Evolutionary conservation across 1,284 basidiomycete species (phyloP).

Genomic region (Mycena sp.): DNA sequence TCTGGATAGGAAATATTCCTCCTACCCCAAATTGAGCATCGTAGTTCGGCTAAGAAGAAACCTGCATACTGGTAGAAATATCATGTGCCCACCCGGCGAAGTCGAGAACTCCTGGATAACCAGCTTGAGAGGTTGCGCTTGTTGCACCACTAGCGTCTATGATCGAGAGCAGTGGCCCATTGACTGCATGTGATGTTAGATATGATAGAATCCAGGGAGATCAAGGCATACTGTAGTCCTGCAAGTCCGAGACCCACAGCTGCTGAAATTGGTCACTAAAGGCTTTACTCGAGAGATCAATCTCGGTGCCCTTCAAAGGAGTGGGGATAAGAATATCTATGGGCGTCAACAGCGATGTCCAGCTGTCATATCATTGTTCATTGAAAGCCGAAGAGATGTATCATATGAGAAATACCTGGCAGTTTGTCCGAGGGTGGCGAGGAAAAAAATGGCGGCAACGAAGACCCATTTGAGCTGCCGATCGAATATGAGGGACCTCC

Average conservation of each 20-base stretch:
- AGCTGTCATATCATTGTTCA: not conserved
- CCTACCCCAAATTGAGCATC: not conserved
- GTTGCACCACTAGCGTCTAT: conserved; percentile 2
- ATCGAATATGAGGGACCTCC: not conserved
- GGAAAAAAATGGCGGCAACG: not conserved
- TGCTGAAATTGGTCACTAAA: not conserved
- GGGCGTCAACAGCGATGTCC: not conserved
- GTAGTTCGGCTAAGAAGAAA: not conserved
- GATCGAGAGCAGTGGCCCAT: not conserved
- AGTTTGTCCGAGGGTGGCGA: not conserved
- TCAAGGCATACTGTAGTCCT: too few relatives aligned
- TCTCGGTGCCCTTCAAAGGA: not conserved
- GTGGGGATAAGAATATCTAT: not conserved
- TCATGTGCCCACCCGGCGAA: not conserved
- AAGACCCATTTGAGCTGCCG: not conserved
- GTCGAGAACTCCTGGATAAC: not conserved
- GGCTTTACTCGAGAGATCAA: not conserved
- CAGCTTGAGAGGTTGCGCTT: not conserved
- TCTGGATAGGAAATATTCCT: not conserved
- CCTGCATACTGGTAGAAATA: not conserved
- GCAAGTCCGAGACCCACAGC: not conserved
- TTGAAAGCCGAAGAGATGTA: not conserved
- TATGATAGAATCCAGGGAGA: too few relatives aligned
- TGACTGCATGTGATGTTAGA: not conserved
- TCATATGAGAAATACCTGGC: not conserved